Base-by-base conservation (phyloP, 2,329 filamentous ascomycete species). In the Cytospora piceae region DNA sequence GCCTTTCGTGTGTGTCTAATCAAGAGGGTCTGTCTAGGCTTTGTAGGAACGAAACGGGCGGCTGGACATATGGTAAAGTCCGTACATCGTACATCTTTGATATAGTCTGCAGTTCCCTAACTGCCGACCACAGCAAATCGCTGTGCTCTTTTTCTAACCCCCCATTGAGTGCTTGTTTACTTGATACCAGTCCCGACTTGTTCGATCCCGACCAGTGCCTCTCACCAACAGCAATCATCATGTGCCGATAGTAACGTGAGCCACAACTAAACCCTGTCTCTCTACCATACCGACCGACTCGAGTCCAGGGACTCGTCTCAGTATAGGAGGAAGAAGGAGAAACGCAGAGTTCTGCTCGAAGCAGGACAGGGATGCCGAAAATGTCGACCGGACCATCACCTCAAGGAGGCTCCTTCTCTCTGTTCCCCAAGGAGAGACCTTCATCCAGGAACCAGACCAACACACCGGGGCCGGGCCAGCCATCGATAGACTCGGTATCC, bases 371-470 rank as follows among this genome's bases (percentile, higher is more conserved):
- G 51, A 15, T 5, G 29, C 22, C 53, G n/a, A 70, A 31, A 65
- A 82, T 82, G 80, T 77, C 79, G 37, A 72, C 78, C 58, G 72
- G 74, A 58, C 71, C 71, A n/a, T 73, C 74, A 63, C 77, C 76
- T 64, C 73, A 79, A 27, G 82, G 46, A 11, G n/a, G 80, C 73
- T 81, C 82, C 66, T 85, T 87, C 74, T 87, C 85, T 67, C 80
- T 87, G 67, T 87, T 87, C 71, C 84, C 85, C 32, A 86, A 79
- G 81, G 74, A 69, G 71, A 78, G 78, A 66, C 77, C 80, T 24
- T 77, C 79, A 59, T 77, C 79, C 29, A 75, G 81, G 68, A 82
- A 77, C 67, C 80, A 81, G 58, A 76, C 63, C 73, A 74, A 15
- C 66, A 61, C 57, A 31, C 61, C 64, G 54, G 64, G 67, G 31